These are phyloP conservation scores for Aspergillus novoparasiticus DNA, from an alignment of 2,329 filamentous ascomycete genomes.

Conservation along the genomic window DNA sequence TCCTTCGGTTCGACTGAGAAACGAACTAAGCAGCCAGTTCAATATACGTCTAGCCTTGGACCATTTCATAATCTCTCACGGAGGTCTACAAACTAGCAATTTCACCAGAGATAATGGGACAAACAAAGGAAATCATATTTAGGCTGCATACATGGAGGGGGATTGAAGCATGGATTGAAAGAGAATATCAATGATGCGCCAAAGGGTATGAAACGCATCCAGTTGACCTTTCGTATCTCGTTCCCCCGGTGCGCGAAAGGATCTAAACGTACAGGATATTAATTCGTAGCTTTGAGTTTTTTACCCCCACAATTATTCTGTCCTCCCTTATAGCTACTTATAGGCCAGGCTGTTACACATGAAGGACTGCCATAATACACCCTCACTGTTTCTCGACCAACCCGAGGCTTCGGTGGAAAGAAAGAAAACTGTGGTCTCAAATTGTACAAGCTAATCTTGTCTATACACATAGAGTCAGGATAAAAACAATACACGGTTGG, in stretches of 20 bases:
- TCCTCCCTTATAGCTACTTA: conserved; percentile 32
- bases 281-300: conserved; percentile 38
- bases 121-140: conserved; percentile 41
- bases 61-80: not conserved
- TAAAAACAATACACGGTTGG: conserved; percentile 40
- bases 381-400: conserved; percentile 16
- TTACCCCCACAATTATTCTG: conserved; percentile 26
- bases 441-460: conserved; percentile 50
- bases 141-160: conserved; percentile 28
- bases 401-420: conserved; percentile 27
- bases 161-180: conserved; percentile 21
- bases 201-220: conserved; percentile 14
- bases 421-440: conserved; percentile 46
- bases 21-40: not conserved
- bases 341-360: conserved; percentile 23
- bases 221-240: conserved; percentile 29
- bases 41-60: not conserved
- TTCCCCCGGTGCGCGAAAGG: conserved; percentile 35
- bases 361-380: conserved; percentile 21
- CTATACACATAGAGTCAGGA: conserved; percentile 47
- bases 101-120: not conserved
- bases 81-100: not conserved
- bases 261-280: conserved; percentile 47
- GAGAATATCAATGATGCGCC: conserved; percentile 26
- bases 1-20: not conserved